Base-by-base conservation (phyloP, 495 filamentous ascomycete genomes). In the Haplographium delicatum region DNA sequence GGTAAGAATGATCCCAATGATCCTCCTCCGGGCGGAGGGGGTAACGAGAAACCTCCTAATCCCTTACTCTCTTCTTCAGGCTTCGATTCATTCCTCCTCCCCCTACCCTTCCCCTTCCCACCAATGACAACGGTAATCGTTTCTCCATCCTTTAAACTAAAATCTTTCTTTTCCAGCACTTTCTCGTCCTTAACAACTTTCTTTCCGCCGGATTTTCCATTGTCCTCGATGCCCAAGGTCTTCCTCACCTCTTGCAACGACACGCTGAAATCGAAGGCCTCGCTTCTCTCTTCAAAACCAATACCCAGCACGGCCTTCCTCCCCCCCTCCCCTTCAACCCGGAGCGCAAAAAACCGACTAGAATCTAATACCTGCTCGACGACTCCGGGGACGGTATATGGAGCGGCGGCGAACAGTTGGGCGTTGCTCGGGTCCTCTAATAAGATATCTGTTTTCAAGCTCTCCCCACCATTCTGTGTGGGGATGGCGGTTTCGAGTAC, bases 251-350 rank as follows among this genome's bases (percentile, higher is more conserved):
- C 87, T 64, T 87, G 85, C 58, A 93, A 66, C n/a, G 78, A 72
- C n/a, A 91, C 81, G 19, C 78, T 79, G 51, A 90, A 89, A 56
- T 93, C 88, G 47, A 91, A 87, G 6, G 88, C 87, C 52, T 89
- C 86, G 62, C 78, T 80, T 34, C 88, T 68, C 66, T 91, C 87
- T 70, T 91, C 88, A 60, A 91, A 93, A 10, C 88, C 88, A 41
- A 93, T 75, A n/a, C 88, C 88, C 22, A 91, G 67, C 27, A 80
- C 74, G 19, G 88, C 88, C 59, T 89, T 89, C 52, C 77, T 69
- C 1, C 79, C 77, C 1, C 74, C 74, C 39, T 79, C 82, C 38
- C 84, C 84, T 30, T 81, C 78, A 7, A 93, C 87, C n/a, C 82
- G 71, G 22, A 91, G 60, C 0, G 87, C 88, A 59, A 91, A 93